Base-by-base conservation (phyloP, 106 monocot genomes). In the Xerophyta viscosa region DNA sequence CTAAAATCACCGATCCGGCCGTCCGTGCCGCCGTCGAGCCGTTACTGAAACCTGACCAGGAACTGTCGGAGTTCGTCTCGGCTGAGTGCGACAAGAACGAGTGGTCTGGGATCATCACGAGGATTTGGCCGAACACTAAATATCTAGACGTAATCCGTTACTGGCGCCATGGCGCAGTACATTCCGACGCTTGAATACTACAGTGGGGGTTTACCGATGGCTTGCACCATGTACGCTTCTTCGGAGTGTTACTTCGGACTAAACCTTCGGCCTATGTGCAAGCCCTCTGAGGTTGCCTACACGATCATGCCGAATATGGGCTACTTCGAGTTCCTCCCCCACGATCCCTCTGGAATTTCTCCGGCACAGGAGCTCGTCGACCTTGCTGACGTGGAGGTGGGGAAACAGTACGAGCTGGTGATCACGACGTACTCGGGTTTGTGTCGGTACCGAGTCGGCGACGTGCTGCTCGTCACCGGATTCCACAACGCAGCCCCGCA, bases 241-340 rank as follows among this genome's bases (percentile, higher is more conserved):
- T 92, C 92, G 5, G 92, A 92, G 70, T 92, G 92, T 64, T 92
- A 87, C 52, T 92, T 92, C 28, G 92, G 92, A 4, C 77, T 92
- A 19, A 92, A 92, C 27, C 71, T 92, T 6, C 62, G 73, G 11
- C 92, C 92, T n/a, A 76, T 92, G 68, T 79, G 76, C 56, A 79
- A 83, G 54, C 82, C 92, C 8, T 37, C 30, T 37, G 79, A 87
- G 15, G 92, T 92, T 10, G 37, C 82, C 20, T 92, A 92, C 67
- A 86, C 92, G 0, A 60, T 87, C 46, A 79, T 92, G 41, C 92
- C 92, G 17, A 86, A 78, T 53, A 79, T 86, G 82, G 72, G 73
- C 21, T 92, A 92, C 70, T 92, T 77, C 24, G 92, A 92, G 76
- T 87, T 92, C 71, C 55, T 92, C 0, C 86, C 92, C 0, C 37